Percentiles rank a stretch among this genome's conserved stretches.
These are phyloP conservation scores for Musa balbisiana DNA, from an alignment of 202 grass and related monocot species.

Conservation along the genomic window DNA sequence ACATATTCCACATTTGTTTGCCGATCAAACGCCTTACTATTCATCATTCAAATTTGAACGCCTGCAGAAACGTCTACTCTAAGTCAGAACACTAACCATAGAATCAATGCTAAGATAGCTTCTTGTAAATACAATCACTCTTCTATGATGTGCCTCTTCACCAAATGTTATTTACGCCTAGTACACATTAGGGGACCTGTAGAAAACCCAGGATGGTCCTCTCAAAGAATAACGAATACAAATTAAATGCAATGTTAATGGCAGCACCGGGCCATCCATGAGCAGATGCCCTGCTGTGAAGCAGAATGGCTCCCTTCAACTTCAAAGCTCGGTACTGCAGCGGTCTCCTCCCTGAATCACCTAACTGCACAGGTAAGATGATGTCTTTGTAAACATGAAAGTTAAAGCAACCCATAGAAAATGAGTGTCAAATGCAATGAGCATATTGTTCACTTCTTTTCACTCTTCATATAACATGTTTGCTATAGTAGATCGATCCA, in stretches of 20 bases:
- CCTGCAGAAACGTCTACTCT: no score
- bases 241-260: slow-evolving; percentile 3
- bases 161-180: not conserved
- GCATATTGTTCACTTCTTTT: no score
- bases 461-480: no score
- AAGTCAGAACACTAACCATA: not conserved
- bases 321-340: not conserved
- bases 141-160: not conserved
- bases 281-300: not conserved
- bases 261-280: not conserved
- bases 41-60: no score
- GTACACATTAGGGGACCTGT: not conserved
- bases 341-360: not conserved
- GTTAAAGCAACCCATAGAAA: no score
- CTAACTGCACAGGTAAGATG: not conserved
- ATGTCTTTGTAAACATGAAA: not conserved
- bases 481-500: no score
- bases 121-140: slow-evolving; percentile 1
- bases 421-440: no score
- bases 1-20: no score
- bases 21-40: no score
- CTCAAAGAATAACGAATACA: not conserved
- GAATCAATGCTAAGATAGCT: not conserved
- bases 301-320: no score
- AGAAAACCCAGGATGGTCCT: not conserved